A percentile compares a stretch with the other conserved stretches of the same genome.
Conservation (phyloP, 2,329 filamentous ascomycete genomes). For the Beauveria brongniartii region DNA sequence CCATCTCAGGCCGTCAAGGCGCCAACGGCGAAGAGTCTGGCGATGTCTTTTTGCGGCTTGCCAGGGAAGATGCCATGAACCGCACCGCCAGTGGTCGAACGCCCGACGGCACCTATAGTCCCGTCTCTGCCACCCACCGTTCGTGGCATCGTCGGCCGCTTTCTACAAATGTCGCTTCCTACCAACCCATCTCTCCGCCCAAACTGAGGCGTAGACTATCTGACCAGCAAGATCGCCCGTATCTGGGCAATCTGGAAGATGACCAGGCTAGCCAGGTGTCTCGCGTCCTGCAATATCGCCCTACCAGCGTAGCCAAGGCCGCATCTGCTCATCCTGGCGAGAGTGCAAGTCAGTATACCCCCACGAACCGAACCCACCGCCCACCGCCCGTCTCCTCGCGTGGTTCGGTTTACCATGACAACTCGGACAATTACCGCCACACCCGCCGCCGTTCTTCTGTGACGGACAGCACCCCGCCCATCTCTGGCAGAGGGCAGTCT, state of each 20-base stretch:
- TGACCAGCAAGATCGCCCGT: constrained; percentile 44
- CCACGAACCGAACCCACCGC: constrained; percentile 24
- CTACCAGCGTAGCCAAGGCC: constrained; percentile 34
- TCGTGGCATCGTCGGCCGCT: constrained; percentile 43
- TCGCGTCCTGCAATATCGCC: constrained; percentile 38
- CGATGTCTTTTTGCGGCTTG: constrained; percentile 52
- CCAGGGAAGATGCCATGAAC: constrained; percentile 41
- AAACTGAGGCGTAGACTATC: constrained; percentile 45
- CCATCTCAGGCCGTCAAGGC: constrained; percentile 29
- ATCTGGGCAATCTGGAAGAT: constrained; percentile 33
- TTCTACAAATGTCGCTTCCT: constrained; percentile 41
- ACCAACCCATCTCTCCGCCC: constrained; percentile 43
- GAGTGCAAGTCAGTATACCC: constrained; percentile 18
- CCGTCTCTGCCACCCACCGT: constrained; percentile 38
- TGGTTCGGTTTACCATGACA: constrained; percentile 40
- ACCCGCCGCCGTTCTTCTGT: constrained; percentile 35
- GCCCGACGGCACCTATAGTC: constrained; percentile 27
- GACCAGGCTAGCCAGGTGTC: constrained; percentile 31
- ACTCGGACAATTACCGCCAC: constrained; percentile 21
- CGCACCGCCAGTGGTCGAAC: constrained; percentile 28
- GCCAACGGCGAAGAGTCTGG: constrained; percentile 44
- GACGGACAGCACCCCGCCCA: constrained; percentile 35
- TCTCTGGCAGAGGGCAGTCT: constrained; percentile 34
- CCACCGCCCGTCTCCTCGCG: constrained; percentile 43
- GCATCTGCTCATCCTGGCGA: constrained; percentile 31